Evolutionary conservation across 1,284 basidiomycete species (phyloP), one percentile per base, ranked within the genome.

Genomic region (Ustilago xerochloae): DNA sequence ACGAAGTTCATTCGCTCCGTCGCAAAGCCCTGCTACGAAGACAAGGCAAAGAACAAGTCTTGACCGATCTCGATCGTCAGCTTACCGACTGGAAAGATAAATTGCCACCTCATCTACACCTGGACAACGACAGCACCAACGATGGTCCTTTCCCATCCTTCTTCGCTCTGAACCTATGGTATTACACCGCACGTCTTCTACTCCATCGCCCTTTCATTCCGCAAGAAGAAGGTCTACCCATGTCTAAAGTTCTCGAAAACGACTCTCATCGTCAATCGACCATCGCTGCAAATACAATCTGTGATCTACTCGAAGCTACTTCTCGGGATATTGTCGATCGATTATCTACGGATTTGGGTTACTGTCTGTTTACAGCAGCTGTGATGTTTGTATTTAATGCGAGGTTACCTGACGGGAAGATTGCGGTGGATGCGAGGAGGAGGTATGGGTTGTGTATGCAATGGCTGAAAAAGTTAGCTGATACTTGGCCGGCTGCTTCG

Each of bases 341-440:
- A 2, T 63, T 81, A 0, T 67, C 68, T n/a, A 76, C 69, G 12
- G 78, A 81, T 54, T 35, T 80, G 22, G 80, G 75, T 10, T 81
- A 80, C 49, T 80, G 78, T 39, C 60, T 81, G n/a, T 81, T 81
- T 38, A 80, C 80, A 12, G 78, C 78, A 6, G 74, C 75, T 24
- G 74, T 81, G 7, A 76, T 80, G 74, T 78, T 77, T 45, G 68
- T 79, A 18, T 81, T 81, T 55, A 80, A 80, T 53, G 73, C 78
- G n/a, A 50, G 78, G 9, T 33, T 81, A 38, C 56, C 66, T n/a
- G 75, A 74, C 22, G 29, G 33, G 7, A 49, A 62, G 54, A 59
- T 77, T 10, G 57, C 72, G 2, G 13, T 24, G 29, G 75, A 71
- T 38, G 77, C 79, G 15, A 59, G 72, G 39, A 36, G 72, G 41